phyloP scores from a whole-genome alignment of 139 green algal species.

The Chlorella ohadii region DNA sequence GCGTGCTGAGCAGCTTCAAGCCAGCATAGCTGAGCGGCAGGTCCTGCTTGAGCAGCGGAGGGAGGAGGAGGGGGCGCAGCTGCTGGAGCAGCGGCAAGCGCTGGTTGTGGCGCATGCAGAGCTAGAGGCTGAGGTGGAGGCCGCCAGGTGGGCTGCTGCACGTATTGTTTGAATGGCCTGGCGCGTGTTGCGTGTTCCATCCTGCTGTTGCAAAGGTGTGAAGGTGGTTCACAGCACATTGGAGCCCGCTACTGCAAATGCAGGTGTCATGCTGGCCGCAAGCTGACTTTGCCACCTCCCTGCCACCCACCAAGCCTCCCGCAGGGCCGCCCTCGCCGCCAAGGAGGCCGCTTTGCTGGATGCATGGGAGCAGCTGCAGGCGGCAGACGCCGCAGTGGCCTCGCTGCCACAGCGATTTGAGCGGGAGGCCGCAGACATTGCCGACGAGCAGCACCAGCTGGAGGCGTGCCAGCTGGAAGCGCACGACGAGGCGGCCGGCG shows the following conservation, averaged over 20 bases:
- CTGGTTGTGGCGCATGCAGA: not conserved
- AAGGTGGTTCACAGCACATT: too few relatives aligned
- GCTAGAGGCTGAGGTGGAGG: conserved; percentile 45
- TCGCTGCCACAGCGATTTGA: conserved; percentile 30
- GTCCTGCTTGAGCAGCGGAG: not conserved
- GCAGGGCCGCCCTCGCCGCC: conserved; percentile 10
- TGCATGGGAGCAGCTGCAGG: conserved; percentile 30
- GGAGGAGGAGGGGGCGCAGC: not conserved
- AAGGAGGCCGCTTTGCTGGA: conserved; percentile 35
- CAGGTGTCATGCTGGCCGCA: too few relatives aligned
- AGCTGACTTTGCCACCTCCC: not conserved
- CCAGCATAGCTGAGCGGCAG: not conserved
- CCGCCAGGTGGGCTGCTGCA: conserved; percentile 14
- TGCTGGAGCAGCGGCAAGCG: conserved; percentile 10
- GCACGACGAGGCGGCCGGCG: conserved; percentile 1
- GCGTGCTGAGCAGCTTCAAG: not conserved
- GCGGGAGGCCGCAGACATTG: conserved; percentile 3
- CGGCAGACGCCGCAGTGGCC: conserved; percentile 18
- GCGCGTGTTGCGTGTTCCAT: too few relatives aligned
- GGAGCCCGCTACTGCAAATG: too few relatives aligned
- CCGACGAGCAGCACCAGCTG: not conserved
- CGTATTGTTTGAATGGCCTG: too few relatives aligned
- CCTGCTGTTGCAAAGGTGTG: too few relatives aligned
- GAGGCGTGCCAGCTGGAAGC: conserved; percentile 3
- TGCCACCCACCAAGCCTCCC: too few relatives aligned